These are phyloP conservation scores for Mediolabrus comicus DNA, from an alignment of 108 stramenopile species.

Conservation along the genomic window DNA sequence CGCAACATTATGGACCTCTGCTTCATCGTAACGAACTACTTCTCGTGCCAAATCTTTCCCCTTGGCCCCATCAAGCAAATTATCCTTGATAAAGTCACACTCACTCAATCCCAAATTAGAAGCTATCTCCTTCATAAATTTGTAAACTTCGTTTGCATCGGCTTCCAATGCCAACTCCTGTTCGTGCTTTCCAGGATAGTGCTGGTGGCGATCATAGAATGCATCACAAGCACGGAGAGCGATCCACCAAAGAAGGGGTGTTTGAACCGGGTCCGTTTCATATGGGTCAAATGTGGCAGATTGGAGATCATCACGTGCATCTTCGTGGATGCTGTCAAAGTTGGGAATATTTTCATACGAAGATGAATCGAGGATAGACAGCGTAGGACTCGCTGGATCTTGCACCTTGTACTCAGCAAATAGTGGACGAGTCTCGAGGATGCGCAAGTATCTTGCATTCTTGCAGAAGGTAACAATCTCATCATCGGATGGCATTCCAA, in stretches of 20 bases:
- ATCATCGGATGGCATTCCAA: constrained; percentile 51
- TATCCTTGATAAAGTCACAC: constrained; percentile 44
- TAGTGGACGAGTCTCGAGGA: constrained; percentile 59
- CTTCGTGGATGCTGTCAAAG: constrained; percentile 19
- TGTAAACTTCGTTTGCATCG: constrained; percentile 58
- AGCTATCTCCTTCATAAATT: constrained; percentile 44
- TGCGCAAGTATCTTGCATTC: constrained; percentile 64
- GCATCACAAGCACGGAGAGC: constrained; percentile 77
- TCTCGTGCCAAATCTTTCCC: constrained; percentile 66
- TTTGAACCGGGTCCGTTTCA: constrained; percentile 70
- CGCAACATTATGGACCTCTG: constrained; percentile 88
- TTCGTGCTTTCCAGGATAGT: constrained; percentile 75
- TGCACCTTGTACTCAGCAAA: constrained; percentile 49
- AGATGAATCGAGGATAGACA: constrained; percentile 1
- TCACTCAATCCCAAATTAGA: constrained; percentile 49
- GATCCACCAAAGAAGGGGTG: constrained; percentile 81
- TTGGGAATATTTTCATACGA: constrained; percentile 8
- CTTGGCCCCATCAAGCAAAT: constrained; percentile 19
- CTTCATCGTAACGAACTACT: constrained; percentile 83
- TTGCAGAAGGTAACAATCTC: constrained; percentile 71
- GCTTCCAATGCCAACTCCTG: constrained; percentile 49
- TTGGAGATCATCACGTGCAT: constrained; percentile 49
- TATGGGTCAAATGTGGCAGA: constrained; percentile 61
- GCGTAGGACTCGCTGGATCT: constrained; percentile 33
- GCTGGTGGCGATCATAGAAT: constrained; percentile 61